Evolutionary conservation across 1,284 basidiomycete species (phyloP), one percentile per base, ranked within the genome.

Genomic region (Tilletiopsis washingtonensis): DNA sequence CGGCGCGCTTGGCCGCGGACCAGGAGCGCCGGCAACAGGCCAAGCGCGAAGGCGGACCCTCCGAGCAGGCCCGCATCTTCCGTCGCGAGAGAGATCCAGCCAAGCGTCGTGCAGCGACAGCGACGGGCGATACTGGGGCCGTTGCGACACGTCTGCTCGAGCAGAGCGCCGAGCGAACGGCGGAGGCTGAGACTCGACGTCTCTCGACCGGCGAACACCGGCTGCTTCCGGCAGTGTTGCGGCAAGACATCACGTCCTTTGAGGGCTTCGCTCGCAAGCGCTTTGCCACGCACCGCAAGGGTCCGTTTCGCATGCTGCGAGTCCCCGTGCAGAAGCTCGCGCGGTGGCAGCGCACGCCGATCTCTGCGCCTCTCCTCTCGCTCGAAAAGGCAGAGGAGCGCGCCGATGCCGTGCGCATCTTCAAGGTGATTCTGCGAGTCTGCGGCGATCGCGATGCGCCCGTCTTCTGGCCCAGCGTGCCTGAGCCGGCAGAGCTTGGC

Each of bases 401-500:
- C 58, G 82, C 81, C 67, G 85, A 91, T 59, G 86, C 87, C 0
- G 79, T 90, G 47, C 84, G 81, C 62, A 79, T 84, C 3, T 94
- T 93, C 80, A 88, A 86, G 67, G 82, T 89, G 29, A 82, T 91
- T 41, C 88, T 91, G 70, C 83, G 84, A 49, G 82, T 91, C 49
- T 93, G 91, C 88, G 88, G 88, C 32, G 90, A 93, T 67, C 79
- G 88, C 3, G 85, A 88, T 57, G 80, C 81, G 29, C 51, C 67
- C 12, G 74, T 40, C 1, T 39, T 39, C 19, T 39, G 38, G 38
- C 38, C 38, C 7, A 17, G 19, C 15, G 38, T 39, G 38, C 38
- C 38, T 2, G 32, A 34, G 32, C 32, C 32, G 17, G 32, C 17
- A 17, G 17, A 34, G 12, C 12, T 34, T 34, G 32, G 32, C 17